Base-by-base conservation (phyloP, 75 land plant genomes). In the Pinus taeda region DNA sequence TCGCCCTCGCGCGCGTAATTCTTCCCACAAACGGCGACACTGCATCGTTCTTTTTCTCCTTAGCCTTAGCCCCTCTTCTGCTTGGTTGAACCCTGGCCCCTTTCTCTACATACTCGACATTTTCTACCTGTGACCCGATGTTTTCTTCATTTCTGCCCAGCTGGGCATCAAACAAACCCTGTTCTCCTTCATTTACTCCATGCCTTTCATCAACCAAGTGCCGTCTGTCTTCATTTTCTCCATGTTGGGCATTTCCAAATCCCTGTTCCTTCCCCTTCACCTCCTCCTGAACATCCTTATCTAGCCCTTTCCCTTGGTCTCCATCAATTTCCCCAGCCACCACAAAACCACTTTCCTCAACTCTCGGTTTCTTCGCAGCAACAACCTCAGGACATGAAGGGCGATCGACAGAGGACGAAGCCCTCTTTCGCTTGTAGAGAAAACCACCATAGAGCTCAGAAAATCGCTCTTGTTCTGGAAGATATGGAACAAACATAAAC, bases 1-100 rank as follows among this genome's bases (percentile, higher is more conserved):
- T 72, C 14, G 74, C 74, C 57, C 57, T 21, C 9, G 74, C 55
- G 7, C 74, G 74, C 4, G 74, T 72, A 21, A 72, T 72, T 26
- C 74, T 72, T 55, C 74, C 74, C 39, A 72, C 30, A 72, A 55
- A 49, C 14, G 74, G 57, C 22, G 12, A 8, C 57, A 37, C 17
- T 21, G 21, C 22, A 29, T 12, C 18, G 22, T 37, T 22, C 33
- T 53, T 72, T 42, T 55, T 26, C 74, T 72, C 26, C 26, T 26
- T 26, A 26, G 26, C 74, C 57, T 72, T 55, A 21, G 56, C 57
- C 57, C 29, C 26, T n/a, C 21, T n/a, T 22, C 57, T 72, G 18
- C 29, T 20, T 37, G 42, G 15, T 2, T 49, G 6, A 30, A 12
- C 17, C 57, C 55, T 14, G 22, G 21, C 42, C 29, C 57, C 17